Evolutionary conservation across 495 filamentous ascomycete species (phyloP).

Genomic region (Penicillium subrubescens): DNA sequence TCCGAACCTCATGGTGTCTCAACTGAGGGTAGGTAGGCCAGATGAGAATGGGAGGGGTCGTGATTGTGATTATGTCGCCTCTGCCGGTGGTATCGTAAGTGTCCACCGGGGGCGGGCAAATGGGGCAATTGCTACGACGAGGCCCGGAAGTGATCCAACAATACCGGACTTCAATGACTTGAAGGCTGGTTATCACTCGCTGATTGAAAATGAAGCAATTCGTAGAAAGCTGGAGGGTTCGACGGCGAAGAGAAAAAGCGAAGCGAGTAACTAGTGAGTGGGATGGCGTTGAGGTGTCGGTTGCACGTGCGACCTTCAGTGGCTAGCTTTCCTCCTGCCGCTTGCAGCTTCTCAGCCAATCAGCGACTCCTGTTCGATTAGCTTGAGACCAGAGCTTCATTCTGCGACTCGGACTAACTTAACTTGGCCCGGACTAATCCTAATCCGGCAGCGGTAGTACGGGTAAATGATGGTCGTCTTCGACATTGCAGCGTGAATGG

Average conservation of each 20-base stretch:
- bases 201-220: neutral
- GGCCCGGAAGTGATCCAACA: neutral
- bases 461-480: neutral
- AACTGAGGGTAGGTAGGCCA: neutral
- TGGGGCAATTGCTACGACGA: neutral
- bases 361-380: neutral
- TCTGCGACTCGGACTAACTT: neutral
- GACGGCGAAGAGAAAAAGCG: neutral
- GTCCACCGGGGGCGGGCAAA: constrained; percentile 1
- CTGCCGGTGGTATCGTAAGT: neutral
- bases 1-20: constrained; percentile 83
- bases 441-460: neutral
- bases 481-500: neutral
- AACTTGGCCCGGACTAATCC: neutral
- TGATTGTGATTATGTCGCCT: constrained; percentile 7
- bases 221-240: neutral
- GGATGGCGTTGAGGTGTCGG: neutral
- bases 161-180: neutral
- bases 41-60: constrained; percentile 9
- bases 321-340: constrained; percentile 1
- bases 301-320: constrained; percentile 8
- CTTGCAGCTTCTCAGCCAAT: constrained; percentile 4
- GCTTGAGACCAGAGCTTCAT: constrained; percentile 1
- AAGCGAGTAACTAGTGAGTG: neutral
- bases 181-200: neutral